Evolutionary conservation across 2,329 filamentous ascomycete genomes (phyloP).

Genomic region (Nannizziopsis barbatae): DNA sequence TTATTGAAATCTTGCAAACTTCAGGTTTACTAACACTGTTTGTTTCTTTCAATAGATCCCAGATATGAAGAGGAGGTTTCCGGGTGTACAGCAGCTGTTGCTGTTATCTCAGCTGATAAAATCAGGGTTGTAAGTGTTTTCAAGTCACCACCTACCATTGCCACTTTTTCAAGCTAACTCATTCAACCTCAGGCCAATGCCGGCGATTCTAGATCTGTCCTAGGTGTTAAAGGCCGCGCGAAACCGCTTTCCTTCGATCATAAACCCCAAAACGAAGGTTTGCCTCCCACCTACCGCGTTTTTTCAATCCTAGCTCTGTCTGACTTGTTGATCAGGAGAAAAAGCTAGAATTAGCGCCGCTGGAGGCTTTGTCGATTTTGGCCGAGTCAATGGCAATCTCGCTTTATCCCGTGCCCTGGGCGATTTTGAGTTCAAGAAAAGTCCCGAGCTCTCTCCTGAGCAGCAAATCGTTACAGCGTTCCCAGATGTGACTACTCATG

Average conservation of each 20-base stretch:
- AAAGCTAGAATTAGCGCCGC: slow-evolving; percentile 92
- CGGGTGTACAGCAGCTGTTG: slow-evolving; percentile 89
- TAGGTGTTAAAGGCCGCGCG: slow-evolving; percentile 92
- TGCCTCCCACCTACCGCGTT: slow-evolving; percentile 12
- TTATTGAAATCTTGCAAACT: neutral
- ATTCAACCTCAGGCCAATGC: slow-evolving; percentile 66
- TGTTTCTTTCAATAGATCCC: slow-evolving; percentile 53
- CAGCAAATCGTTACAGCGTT: slow-evolving; percentile 97
- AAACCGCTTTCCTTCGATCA: slow-evolving; percentile 99
- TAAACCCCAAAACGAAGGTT: slow-evolving; percentile 97
- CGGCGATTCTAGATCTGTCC: slow-evolving; percentile 85
- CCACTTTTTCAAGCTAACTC: slow-evolving; percentile 10
- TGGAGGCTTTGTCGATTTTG: slow-evolving; percentile 96
- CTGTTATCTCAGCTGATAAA: slow-evolving; percentile 77
- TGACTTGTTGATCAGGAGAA: slow-evolving; percentile 52
- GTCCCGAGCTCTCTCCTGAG: slow-evolving; percentile 89
- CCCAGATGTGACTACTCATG: slow-evolving; percentile 85
- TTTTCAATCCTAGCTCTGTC: neutral
- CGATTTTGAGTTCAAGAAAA: slow-evolving; percentile 99
- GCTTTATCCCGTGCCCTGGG: slow-evolving; percentile 94
- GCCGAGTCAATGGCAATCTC: slow-evolving; percentile 94
- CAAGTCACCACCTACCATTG: slow-evolving; percentile 10
- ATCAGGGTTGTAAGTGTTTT: slow-evolving; percentile 74
- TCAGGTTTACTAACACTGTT: slow-evolving; percentile 15
- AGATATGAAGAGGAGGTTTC: slow-evolving; percentile 97